phyloP scores from a whole-genome alignment of 352 stramenopile genomes.

The Phytophthora sansomeana region DNA sequence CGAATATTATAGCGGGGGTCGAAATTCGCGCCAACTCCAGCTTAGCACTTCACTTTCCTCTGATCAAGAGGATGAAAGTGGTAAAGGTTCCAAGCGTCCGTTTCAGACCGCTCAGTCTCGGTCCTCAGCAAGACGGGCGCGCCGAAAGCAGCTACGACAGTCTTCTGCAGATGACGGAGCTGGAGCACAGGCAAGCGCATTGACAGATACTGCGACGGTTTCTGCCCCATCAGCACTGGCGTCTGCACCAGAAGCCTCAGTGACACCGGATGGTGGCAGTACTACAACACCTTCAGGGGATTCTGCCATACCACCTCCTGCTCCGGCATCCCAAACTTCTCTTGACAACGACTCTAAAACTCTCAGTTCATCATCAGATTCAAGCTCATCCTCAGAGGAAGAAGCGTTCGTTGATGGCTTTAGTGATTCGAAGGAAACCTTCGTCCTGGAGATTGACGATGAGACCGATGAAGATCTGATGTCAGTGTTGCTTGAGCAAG shows the following conservation, averaged over 20 bases:
- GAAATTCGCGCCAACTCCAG: slow-evolving; percentile 42
- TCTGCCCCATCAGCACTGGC: too few species aligned
- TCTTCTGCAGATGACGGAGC: slow-evolving; percentile 36
- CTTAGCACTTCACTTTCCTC: slow-evolving; percentile 30
- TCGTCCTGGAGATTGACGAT: slow-evolving; percentile 93
- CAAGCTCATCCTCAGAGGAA: slow-evolving; percentile 86
- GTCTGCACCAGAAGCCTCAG: slow-evolving; percentile 24
- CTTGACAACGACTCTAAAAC: slow-evolving; percentile 66
- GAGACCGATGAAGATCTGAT: slow-evolving; percentile 94
- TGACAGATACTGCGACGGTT: slow-evolving; percentile 28
- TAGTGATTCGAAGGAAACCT: slow-evolving; percentile 87
- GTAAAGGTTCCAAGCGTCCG: slow-evolving; percentile 49
- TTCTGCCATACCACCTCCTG: slow-evolving; percentile 17
- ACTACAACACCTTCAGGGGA: slow-evolving; percentile 9
- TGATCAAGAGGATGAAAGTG: slow-evolving; percentile 53
- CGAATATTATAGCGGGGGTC: slow-evolving; percentile 49
- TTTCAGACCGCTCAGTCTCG: slow-evolving; percentile 42
- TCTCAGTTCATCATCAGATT: slow-evolving; percentile 77
- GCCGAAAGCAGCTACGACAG: slow-evolving; percentile 42
- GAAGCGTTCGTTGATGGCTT: slow-evolving; percentile 80
- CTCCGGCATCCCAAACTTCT: slow-evolving; percentile 22
- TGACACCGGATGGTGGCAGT: slow-evolving; percentile 4
- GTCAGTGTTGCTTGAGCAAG: slow-evolving; percentile 91
- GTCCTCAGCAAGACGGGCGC: slow-evolving; percentile 38
- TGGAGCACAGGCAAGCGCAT: slow-evolving; percentile 2